Percentiles rank a stretch among this genome's conserved stretches.
Conservation (phyloP, 2,329 filamentous ascomycete genomes). For the Tricladium varicosporioides region DNA sequence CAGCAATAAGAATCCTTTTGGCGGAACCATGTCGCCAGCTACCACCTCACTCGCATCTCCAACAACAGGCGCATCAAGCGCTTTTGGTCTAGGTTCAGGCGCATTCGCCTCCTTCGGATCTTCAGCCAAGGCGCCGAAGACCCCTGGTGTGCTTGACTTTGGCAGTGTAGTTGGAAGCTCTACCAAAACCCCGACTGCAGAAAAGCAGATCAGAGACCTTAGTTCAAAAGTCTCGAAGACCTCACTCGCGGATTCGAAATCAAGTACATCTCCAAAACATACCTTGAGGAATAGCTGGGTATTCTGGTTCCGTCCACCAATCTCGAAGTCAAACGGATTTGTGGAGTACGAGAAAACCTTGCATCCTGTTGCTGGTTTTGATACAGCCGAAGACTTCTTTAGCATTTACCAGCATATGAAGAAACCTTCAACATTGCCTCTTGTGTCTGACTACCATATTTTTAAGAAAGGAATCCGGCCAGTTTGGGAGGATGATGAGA, state of each 20-base stretch:
- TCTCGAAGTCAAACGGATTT: conserved; percentile 85
- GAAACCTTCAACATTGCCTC: conserved; percentile 79
- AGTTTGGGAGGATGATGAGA: conserved; percentile 98
- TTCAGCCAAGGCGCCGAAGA: conserved; percentile 54
- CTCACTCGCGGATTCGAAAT: conserved; percentile 47
- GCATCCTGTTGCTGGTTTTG: conserved; percentile 78
- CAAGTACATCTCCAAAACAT: conserved; percentile 45
- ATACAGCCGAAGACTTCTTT: conserved; percentile 88
- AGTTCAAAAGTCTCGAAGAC: conserved; percentile 30
- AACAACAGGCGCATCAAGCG: conserved; percentile 74
- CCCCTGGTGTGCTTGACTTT: conserved; percentile 79
- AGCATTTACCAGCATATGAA: conserved; percentile 85
- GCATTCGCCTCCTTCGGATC: conserved; percentile 95
- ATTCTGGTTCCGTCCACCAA: conserved; percentile 95
- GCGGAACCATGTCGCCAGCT: conserved; percentile 64
- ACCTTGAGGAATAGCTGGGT: conserved; percentile 86
- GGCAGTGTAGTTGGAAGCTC: conserved; percentile 51
- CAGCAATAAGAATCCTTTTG: conserved; percentile 75
- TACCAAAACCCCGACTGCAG: conserved; percentile 54
- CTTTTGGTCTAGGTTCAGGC: conserved; percentile 90
- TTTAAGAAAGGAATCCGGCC: conserved; percentile 96
- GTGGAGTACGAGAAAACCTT: conserved; percentile 97
- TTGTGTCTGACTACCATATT: conserved; percentile 96
- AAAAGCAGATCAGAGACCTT: conserved; percentile 60
- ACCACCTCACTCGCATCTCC: conserved; percentile 71